phyloP scores from a whole-genome alignment of 192 early-diverging fungal species.

The Polychytrium aggregatum region DNA sequence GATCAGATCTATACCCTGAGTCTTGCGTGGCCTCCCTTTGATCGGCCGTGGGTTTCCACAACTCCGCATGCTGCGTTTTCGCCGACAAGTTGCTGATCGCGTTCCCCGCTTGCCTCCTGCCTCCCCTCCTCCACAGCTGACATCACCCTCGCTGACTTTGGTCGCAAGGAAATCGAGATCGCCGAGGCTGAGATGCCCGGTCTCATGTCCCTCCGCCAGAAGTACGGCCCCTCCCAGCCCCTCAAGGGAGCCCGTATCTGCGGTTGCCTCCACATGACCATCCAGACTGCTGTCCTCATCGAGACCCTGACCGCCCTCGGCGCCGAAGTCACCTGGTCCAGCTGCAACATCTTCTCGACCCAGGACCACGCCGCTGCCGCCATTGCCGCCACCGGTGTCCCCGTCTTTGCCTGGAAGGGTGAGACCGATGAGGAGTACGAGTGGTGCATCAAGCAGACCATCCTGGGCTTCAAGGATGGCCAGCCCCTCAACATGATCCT shows the following conservation, averaged over 20 bases:
- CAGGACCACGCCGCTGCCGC: constrained; percentile 98
- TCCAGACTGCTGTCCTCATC: constrained; percentile 97
- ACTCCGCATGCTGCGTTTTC: constrained; percentile 1
- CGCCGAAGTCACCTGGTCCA: constrained; percentile 84
- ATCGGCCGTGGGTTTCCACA: too few relatives aligned
- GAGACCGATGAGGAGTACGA: constrained; percentile 99
- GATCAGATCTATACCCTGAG: too few relatives aligned
- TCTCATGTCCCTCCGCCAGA: constrained; percentile 84
- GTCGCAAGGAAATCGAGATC: constrained; percentile 87
- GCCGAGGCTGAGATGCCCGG: constrained; percentile 99
- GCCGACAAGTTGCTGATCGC: neutral
- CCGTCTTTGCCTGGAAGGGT: constrained; percentile 99
- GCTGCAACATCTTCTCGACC: constrained; percentile 94
- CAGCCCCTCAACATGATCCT: constrained; percentile 97
- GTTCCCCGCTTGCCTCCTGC: constrained; percentile 1
- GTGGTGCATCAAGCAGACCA: constrained; percentile 97
- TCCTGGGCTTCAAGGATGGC: constrained; percentile 83
- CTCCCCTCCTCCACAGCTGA: constrained; percentile 37
- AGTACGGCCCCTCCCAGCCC: constrained; percentile 82
- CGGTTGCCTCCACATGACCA: constrained; percentile 99
- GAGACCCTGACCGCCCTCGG: constrained; percentile 92
- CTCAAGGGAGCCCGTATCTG: constrained; percentile 92
- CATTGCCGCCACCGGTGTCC: constrained; percentile 85
- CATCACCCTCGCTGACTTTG: constrained; percentile 89
- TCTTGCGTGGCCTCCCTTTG: too few relatives aligned